Conservation (phyloP, 768 basidiomycete species). For the Cantharellus cinnabarinus region DNA sequence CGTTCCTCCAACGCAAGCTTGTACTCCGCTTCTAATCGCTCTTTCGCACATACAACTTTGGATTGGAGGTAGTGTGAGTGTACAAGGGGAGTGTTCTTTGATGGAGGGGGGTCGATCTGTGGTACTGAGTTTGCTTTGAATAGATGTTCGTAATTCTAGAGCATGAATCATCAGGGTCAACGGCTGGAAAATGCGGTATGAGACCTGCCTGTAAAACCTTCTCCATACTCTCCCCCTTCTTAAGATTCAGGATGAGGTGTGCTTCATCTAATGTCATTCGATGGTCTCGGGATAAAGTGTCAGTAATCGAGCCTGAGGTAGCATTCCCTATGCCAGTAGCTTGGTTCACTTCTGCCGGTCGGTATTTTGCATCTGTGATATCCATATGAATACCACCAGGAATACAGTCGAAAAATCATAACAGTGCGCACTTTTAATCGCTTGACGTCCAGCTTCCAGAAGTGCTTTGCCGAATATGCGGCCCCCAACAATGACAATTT, state of each 20-base stretch:
- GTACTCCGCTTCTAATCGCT: constrained; percentile 83
- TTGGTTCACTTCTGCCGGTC: constrained; percentile 49
- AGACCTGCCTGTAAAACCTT: constrained; percentile 45
- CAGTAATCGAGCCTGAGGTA: constrained; percentile 51
- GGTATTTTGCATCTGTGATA: constrained; percentile 62
- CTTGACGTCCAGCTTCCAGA: constrained; percentile 74
- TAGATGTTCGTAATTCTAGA: constrained; percentile 76
- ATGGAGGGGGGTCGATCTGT: constrained; percentile 20
- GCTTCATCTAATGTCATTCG: constrained; percentile 95
- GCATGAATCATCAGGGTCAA: not conserved
- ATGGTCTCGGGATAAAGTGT: constrained; percentile 65
- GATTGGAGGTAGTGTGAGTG: constrained; percentile 90
- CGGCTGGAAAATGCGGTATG: not conserved
- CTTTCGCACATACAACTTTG: constrained; percentile 86
- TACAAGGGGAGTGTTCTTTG: constrained; percentile 20
- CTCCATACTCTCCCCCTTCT: constrained; percentile 49
- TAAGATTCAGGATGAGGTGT: constrained; percentile 73
- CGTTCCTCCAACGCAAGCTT: constrained; percentile 11
- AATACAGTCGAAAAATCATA: not conserved
- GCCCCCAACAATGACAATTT: constrained; percentile 55
- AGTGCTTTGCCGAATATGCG: constrained; percentile 86
- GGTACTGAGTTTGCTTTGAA: constrained; percentile 75
- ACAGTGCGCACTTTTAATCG: constrained; percentile 66
- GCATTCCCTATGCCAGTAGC: constrained; percentile 56
- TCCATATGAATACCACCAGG: not conserved